These are phyloP conservation scores for Diaporthe aspalathi DNA, from an alignment of 2,329 filamentous ascomycete species.

Conservation along the genomic window DNA sequence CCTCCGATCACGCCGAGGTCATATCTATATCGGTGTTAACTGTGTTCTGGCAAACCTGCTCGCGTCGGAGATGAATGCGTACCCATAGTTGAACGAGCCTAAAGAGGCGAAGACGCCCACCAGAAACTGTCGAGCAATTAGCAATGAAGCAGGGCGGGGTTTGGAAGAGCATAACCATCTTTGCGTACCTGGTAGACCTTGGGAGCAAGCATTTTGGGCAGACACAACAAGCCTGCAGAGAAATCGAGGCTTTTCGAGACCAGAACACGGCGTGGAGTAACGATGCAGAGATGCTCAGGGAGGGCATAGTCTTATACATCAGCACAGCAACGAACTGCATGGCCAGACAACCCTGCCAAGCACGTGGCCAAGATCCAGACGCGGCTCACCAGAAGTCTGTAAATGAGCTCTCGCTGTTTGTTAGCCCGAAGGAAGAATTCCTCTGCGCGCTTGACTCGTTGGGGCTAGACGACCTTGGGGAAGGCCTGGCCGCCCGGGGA, in stretches of 20 bases:
- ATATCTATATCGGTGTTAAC: not conserved
- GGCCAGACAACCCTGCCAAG: constrained; percentile 7
- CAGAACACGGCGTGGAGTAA: not conserved
- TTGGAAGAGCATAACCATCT: not conserved
- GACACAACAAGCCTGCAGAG: not conserved
- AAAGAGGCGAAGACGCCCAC: constrained; percentile 8
- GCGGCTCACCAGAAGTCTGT: not conserved
- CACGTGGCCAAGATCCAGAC: constrained; percentile 2
- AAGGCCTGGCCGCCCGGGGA: constrained; percentile 10
- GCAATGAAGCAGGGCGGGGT: not conserved
- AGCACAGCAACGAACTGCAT: not conserved
- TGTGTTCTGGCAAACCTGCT: no score
- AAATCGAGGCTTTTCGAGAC: not conserved
- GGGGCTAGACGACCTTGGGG: not conserved
- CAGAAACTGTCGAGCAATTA: not conserved
- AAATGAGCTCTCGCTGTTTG: constrained; percentile 14
- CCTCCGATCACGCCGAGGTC: constrained; percentile 13
- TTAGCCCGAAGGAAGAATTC: constrained; percentile 5
- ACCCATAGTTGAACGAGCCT: constrained; percentile 13
- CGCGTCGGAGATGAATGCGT: not conserved
- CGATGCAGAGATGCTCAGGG: not conserved
- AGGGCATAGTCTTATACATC: constrained; percentile 12
- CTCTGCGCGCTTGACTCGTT: not conserved
- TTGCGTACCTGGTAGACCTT: not conserved
- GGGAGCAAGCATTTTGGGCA: not conserved